Conservation (phyloP, 2,329 filamentous ascomycete genomes). For the Pseudopithomyces maydicus region DNA sequence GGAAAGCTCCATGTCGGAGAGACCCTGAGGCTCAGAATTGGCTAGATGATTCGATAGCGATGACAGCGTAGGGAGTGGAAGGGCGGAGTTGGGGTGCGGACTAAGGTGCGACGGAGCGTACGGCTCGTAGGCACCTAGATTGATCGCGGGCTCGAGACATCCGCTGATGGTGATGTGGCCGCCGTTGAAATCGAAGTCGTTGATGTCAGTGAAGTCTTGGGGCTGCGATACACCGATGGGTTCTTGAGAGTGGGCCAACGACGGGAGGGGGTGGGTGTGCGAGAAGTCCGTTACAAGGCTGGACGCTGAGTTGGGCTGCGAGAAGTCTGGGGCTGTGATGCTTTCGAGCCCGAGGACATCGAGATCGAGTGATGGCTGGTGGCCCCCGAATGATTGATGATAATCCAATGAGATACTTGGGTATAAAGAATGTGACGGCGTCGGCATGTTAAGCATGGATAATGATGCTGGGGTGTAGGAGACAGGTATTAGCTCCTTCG, state of each 20-base stretch:
- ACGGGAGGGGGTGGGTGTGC: conserved; percentile 26
- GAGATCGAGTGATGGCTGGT: conserved; percentile 31
- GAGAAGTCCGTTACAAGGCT: conserved; percentile 35
- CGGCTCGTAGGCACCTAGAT: conserved; percentile 27
- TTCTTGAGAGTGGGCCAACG: conserved; percentile 27
- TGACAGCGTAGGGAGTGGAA: neutral
- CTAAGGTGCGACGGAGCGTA: conserved; percentile 6
- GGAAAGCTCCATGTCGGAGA: conserved; percentile 18
- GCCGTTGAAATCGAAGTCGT: conserved; percentile 48
- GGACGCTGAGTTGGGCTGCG: conserved; percentile 26
- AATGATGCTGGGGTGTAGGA: neutral
- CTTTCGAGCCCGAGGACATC: conserved; percentile 25
- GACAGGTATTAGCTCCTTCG: neutral
- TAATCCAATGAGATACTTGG: conserved; percentile 22
- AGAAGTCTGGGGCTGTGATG: conserved; percentile 25
- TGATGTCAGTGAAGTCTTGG: conserved; percentile 29
- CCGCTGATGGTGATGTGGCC: conserved; percentile 45
- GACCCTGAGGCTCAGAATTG: neutral
- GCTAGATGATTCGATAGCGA: conserved; percentile 26
- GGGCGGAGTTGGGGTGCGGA: neutral
- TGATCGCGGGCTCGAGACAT: conserved; percentile 42
- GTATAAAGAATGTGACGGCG: conserved; percentile 19
- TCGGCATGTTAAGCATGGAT: neutral
- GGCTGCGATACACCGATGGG: conserved; percentile 7
- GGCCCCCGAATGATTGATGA: conserved; percentile 20